Percentiles rank a stretch among this genome's conserved stretches.
Evolutionary conservation across 2,329 filamentous ascomycete genomes (phyloP).

Genomic region (Daldinia sp.): DNA sequence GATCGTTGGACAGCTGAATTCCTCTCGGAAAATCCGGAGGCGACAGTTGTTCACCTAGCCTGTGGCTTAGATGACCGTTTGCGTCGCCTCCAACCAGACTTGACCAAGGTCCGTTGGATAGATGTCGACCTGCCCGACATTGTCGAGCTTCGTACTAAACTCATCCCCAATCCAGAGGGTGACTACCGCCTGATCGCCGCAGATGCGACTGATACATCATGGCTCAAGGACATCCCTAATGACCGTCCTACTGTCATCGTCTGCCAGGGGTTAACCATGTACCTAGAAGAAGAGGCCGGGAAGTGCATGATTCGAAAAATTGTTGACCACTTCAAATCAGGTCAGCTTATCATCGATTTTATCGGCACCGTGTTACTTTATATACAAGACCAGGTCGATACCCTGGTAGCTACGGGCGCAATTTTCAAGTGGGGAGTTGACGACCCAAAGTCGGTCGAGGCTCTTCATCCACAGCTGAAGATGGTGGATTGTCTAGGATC

Average conservation of each 20-base stretch:
- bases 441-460: slow-evolving; percentile 43
- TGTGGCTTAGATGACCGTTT: slow-evolving; percentile 52
- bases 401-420: slow-evolving; percentile 40
- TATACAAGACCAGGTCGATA: slow-evolving; percentile 33
- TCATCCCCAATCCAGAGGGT: slow-evolving; percentile 43
- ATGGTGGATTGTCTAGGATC: slow-evolving; percentile 42
- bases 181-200: slow-evolving; percentile 49
- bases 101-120: slow-evolving; percentile 50
- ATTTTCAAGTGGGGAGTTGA: slow-evolving; percentile 46
- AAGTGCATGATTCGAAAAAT: slow-evolving; percentile 45
- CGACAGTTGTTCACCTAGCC: slow-evolving; percentile 51
- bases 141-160: slow-evolving; percentile 48
- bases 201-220: slow-evolving; percentile 47
- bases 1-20: slow-evolving; percentile 49
- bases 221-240: slow-evolving; percentile 49
- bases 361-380: slow-evolving; percentile 38
- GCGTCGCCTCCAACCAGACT: slow-evolving; percentile 44
- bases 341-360: slow-evolving; percentile 49
- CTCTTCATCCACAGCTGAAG: slow-evolving; percentile 40
- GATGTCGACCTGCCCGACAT: slow-evolving; percentile 54
- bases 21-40: slow-evolving; percentile 41
- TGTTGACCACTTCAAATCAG: slow-evolving; percentile 45
- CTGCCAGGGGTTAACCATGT: slow-evolving; percentile 52
- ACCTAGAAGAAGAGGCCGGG: slow-evolving; percentile 46
- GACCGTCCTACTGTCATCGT: slow-evolving; percentile 52